Evolutionary conservation across 345 rosid species (phyloP).

Genomic region (Gossypium sturtianum): DNA sequence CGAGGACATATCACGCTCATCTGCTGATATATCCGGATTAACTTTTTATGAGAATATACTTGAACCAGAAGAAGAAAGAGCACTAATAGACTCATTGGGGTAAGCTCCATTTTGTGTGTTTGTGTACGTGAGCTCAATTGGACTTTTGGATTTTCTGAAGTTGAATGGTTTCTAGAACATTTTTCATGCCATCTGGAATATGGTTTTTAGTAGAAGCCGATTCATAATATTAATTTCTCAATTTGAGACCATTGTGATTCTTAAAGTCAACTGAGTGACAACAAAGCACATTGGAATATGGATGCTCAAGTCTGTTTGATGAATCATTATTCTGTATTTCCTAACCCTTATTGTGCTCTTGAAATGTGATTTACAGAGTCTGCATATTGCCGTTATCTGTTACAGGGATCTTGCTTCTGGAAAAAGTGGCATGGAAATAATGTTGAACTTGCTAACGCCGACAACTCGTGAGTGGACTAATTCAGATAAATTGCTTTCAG

Average conservation of each 20-base stretch:
- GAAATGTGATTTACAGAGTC: background rate
- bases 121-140: too few relatives aligned
- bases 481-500: conserved; percentile 41
- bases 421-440: conserved; percentile 66
- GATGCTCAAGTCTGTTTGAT: background rate
- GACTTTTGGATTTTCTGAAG: background rate
- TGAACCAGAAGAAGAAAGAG: conserved; percentile 78
- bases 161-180: background rate
- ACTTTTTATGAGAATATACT: conserved; percentile 68
- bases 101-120: conserved; percentile 24
- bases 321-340: background rate
- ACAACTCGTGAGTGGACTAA: conserved; percentile 49
- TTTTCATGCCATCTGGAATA: conserved; percentile 4
- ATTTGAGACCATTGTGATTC: background rate
- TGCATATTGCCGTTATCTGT: conserved; percentile 9
- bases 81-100: conserved; percentile 50
- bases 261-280: background rate
- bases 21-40: conserved; percentile 35
- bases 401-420: conserved; percentile 46
- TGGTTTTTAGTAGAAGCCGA: background rate
- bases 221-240: background rate
- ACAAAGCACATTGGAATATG: background rate
- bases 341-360: background rate
- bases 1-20: conserved; percentile 27
- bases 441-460: conserved; percentile 47